A percentile compares a stretch with the other conserved stretches of the same genome.
Evolutionary conservation across 345 rosid species (phyloP).

Genomic region (Brassica rapa): DNA sequence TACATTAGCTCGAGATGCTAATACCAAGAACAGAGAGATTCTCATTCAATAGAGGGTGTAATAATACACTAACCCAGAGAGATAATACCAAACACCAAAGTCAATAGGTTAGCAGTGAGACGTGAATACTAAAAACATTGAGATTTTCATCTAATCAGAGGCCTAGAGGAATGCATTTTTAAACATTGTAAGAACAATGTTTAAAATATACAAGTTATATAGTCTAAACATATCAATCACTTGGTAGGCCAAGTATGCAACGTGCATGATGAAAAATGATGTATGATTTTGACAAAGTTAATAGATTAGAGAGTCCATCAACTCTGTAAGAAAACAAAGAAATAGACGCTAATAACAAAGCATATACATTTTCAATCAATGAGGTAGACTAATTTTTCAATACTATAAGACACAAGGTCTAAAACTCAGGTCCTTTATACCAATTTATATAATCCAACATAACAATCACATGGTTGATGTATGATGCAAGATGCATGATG

Average conservation of each 20-base stretch:
- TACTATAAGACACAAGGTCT: neutral
- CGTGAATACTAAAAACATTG: neutral
- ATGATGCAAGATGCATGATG: neutral
- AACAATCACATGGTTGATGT: neutral
- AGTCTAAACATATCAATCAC: neutral
- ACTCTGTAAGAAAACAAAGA: neutral
- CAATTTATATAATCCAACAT: neutral
- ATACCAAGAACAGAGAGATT: neutral
- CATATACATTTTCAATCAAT: too few relatives aligned
- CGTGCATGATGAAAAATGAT: neutral
- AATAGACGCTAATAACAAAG: neutral
- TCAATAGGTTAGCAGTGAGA: neutral
- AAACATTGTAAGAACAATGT: neutral
- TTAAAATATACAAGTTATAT: neutral
- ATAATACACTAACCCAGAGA: neutral
- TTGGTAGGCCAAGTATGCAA: neutral
- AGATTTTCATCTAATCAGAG: neutral
- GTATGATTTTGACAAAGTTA: neutral
- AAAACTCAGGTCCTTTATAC: neutral
- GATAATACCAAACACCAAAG: neutral
- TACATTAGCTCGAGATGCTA: neutral
- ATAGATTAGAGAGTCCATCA: neutral
- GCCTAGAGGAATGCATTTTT: neutral
- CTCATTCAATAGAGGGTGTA: neutral
- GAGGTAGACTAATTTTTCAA: too few relatives aligned